Base-by-base conservation (phyloP, 306 rosid genomes). In the Astragalus glycyphyllos region DNA sequence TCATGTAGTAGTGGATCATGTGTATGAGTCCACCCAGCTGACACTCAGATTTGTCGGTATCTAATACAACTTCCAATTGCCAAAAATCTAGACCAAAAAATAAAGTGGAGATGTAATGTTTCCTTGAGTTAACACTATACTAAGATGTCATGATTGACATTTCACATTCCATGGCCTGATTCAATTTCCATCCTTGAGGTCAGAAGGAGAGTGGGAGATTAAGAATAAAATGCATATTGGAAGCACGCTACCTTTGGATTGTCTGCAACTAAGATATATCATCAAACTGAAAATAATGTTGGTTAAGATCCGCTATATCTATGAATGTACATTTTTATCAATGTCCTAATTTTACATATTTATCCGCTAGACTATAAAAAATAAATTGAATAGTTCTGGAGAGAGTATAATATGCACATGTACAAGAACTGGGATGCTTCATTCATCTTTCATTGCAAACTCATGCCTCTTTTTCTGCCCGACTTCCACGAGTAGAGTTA, bases 401-500 rank as follows among this genome's bases (percentile, higher is more conserved):
- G 56, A 38, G 20, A 35, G n/a, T n/a, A 32, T 26, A 71, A 71
- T 26, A 82, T 76, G 51, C 60, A 75, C 50, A 73, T 5, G 68
- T 12, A 14, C 58, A 38, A 35, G 61, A 51, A 35, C 12, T 17
- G 17, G 55, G 17, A 62, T 34, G 74, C 50, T 57, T 87, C 82
- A 91, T 72, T 91, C 96, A 59, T 84, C 89, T 72, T 94, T 91
- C 84, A 58, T 80, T 57, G 86, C 87, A 68, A 76, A 54, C 46
- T 83, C 88, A 15, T 84, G 88, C 73, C 62, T 84, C 83, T 84
- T 95, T 57, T 86, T 89, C 41, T 79, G 91, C 72, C 89, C 96
- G 44, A 81, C 83, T 79, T 95, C 96, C 73, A 89, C 91, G 9
- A 89, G 90, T 63, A 91, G 79, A 20, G 89, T 79, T 83, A 95